A percentile compares a stretch with the other conserved stretches of the same genome.
These are phyloP conservation scores for Dryas integrifolia DNA, from an alignment of 331 rosid species.

Conservation along the genomic window DNA sequence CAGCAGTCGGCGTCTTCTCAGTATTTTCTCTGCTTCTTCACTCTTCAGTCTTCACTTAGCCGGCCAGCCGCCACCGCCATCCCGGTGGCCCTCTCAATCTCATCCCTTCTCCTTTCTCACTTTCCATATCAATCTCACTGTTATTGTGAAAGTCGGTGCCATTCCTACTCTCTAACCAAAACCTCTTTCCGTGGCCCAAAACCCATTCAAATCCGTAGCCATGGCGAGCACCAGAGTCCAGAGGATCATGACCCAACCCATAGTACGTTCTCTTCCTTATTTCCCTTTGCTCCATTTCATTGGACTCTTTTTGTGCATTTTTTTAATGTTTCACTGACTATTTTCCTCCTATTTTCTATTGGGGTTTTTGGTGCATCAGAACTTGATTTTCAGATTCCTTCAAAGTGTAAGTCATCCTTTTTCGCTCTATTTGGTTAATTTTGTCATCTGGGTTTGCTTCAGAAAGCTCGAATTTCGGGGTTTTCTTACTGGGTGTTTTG, in stretches of 20 bases:
- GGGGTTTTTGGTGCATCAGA: conserved; percentile 35
- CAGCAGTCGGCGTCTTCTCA: too few relatives aligned
- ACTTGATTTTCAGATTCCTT: conserved; percentile 81
- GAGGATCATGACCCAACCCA: conserved; percentile 86
- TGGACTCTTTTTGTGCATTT: not conserved
- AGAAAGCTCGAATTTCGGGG: not conserved
- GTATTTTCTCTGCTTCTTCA: too few relatives aligned
- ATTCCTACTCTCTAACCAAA: not conserved
- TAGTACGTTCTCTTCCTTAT: conserved; percentile 34
- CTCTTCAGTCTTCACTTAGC: too few relatives aligned
- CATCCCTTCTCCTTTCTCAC: too few relatives aligned
- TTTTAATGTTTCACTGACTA: not conserved
- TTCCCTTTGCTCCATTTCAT: not conserved
- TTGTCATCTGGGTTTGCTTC: conserved; percentile 6
- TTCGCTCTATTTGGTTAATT: not conserved
- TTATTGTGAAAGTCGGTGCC: too few relatives aligned
- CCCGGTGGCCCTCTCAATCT: too few relatives aligned
- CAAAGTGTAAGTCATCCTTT: conserved; percentile 57
- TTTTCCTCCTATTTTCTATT: not conserved
- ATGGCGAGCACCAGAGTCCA: conserved; percentile 93
- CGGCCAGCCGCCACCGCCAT: too few relatives aligned
- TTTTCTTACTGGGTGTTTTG: not conserved
- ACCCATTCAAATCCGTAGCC: conserved; percentile 24
- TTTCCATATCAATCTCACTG: too few relatives aligned
- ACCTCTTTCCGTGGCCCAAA: not conserved